Base-by-base conservation (phyloP, 1,139 yeast species). In the Hansenula lynferdii region DNA sequence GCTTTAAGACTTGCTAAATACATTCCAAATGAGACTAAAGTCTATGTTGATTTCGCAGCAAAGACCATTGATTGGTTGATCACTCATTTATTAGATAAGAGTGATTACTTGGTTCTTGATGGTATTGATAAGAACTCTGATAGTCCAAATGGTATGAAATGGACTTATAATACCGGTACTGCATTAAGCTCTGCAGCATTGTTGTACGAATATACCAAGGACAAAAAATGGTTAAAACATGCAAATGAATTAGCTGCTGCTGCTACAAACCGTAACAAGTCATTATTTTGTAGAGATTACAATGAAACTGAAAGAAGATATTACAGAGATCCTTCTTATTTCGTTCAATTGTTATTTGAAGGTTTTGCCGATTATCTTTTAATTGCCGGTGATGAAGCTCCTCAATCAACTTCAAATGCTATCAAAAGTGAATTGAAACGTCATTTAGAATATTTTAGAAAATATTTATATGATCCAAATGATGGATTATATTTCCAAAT, bases 151-250 rank as follows among this genome's bases (percentile, higher is more conserved):
- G 65, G 65, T 19, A 70, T 70, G 44, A 80, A 81, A 57, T 78
- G 82, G 78, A 70, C 84, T n/a, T 82, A 82, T 58, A 81, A 81
- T 58, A 71, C 77, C 22, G 89, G 90, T 15, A 72, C 83, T 6
- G 76, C 86, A 0, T 53, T 81, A 32, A 73, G 82, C 9, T 76
- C 80, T 1, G 69, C 77, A 6, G 58, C 75, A 9, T 64, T 71
- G 49, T 61, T 82, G 46, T 80, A 72, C 51, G 65, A 64, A 42
- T 62, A 67, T 43, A 81, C 85, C 17, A 59, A 65, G 25, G 78
- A 80, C 46, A 59, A 64, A 15, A 67, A 74, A 50, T 80, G 84
- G 79, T 63, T 69, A 49, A 55, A 69, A 14, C 69, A 72, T 41
- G 84, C 89, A 5, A 71, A 69, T 44, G 74, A 65, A n/a, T 64